Evolutionary conservation across 139 green algal genomes (phyloP), one percentile per base, ranked within the genome.

Genomic region (Picochlorum costavermella): DNA sequence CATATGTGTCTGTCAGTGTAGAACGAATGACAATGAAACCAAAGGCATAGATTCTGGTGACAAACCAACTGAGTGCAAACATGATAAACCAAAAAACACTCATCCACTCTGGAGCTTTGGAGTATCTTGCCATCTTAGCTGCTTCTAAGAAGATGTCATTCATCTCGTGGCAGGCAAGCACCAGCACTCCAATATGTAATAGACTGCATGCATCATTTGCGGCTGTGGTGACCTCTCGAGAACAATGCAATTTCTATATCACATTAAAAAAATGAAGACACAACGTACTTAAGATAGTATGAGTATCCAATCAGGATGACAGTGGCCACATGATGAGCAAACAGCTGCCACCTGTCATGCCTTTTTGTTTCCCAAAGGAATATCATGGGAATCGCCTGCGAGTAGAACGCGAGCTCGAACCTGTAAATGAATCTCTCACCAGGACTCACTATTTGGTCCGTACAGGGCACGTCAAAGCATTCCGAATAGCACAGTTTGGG

Each of bases 131-230:
- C 55, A 94, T 83, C 77, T 95, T 94, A n/a, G 86, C 86, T 2
- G 64, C 45, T 66, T 96, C 88, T 60, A 96, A 65, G 65, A 91
- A 92, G 28, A 95, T 87, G 75, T 96, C 89, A 16, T 83, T 92
- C 26, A 86, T 65, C 67, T 96, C 88, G 56, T 96, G 88, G 16
- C 88, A 66, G 49, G 94, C 64, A 65, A 95, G 86, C 30, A 94
- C 74, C 60, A 92, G 83, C 0, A 85, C 69, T n/a, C 88, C 88
- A 16, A 89, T 72, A 26, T 82, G 81, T 3, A 79, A 88, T 53
- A 92, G 82, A 76, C 71, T 84, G 74, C 46, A 40, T 58, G 50
- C 50, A 58, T 40, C 33, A 40, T 40, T 53, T 14, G 46, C 6
- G 46, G 12, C 9, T 53, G 12, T 53, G 9, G 46, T 2, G 9